Percentiles rank a stretch among this genome's conserved stretches.
These are phyloP conservation scores for Boletus edulis DNA, from an alignment of 768 basidiomycete genomes.

Conservation along the genomic window DNA sequence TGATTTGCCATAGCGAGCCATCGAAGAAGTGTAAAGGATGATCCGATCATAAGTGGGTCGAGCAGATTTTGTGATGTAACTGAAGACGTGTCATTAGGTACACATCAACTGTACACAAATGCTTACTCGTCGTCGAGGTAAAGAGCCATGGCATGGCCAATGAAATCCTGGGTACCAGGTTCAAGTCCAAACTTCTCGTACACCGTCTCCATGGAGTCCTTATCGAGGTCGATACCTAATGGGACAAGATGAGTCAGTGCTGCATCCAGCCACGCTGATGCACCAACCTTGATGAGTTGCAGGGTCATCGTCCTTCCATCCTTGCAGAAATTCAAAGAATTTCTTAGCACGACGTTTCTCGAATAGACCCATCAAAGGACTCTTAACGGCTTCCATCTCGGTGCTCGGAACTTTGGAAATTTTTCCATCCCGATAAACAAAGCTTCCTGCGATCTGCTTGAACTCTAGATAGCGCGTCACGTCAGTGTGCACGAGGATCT, in stretches of 20 bases:
- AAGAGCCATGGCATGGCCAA: constrained; percentile 98
- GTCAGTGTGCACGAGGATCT: constrained; percentile 98
- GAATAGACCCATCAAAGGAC: constrained; percentile 97
- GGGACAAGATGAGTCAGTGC: neutral
- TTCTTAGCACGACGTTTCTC: constrained; percentile 98
- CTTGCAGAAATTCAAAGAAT: constrained; percentile 96
- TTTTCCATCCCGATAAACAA: constrained; percentile 93
- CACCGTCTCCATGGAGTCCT: constrained; percentile 87
- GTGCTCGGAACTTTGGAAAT: constrained; percentile 98
- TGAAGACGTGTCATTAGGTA: constrained; percentile 31
- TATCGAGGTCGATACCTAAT: constrained; percentile 84
- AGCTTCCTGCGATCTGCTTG: constrained; percentile 99
- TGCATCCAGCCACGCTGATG: neutral
- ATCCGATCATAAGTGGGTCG: constrained; percentile 92
- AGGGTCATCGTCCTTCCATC: constrained; percentile 95
- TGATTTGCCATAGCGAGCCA: constrained; percentile 99
- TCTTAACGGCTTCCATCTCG: constrained; percentile 94
- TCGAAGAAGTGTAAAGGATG: constrained; percentile 94
- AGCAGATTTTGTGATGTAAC: constrained; percentile 92
- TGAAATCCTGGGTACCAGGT: constrained; percentile 96
- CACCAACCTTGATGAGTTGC: constrained; percentile 87
- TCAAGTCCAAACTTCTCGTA: constrained; percentile 98
- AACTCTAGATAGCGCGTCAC: constrained; percentile 99
- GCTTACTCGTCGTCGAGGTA: constrained; percentile 96
- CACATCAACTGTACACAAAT: neutral